phyloP scores from a whole-genome alignment of 169 alveolate genomes.

The Hammondia hammondi region DNA sequence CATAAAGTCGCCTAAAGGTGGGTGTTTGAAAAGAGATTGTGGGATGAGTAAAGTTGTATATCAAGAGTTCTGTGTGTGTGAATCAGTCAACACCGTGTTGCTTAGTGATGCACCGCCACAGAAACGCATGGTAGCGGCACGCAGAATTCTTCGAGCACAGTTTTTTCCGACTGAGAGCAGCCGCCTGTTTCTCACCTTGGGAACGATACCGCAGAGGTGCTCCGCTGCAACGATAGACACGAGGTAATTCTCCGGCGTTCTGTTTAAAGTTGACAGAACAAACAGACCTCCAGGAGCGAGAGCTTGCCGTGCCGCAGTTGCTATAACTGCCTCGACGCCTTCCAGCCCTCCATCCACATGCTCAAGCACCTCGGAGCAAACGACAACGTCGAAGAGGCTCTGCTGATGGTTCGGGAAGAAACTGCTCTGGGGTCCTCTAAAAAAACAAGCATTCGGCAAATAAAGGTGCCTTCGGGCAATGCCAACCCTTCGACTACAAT shows the following conservation, averaged over 20 bases:
- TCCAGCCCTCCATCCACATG: constrained; percentile 25
- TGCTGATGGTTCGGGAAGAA: not conserved
- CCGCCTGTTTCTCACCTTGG: constrained; percentile 35
- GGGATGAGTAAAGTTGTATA: no score
- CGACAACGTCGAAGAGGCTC: constrained; percentile 42
- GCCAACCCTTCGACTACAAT: no score
- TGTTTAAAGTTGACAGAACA: constrained; percentile 43
- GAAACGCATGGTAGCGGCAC: no score
- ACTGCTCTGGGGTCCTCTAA: not conserved
- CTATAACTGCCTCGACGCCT: constrained; percentile 15
- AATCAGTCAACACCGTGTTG: no score
- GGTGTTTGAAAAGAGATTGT: no score
- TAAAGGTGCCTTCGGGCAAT: no score
- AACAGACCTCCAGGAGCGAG: constrained; percentile 53
- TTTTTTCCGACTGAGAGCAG: no score
- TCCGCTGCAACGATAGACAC: constrained; percentile 42
- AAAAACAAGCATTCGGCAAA: no score
- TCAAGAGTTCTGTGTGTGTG: no score
- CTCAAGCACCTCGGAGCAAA: constrained; percentile 42
- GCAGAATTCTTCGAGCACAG: no score
- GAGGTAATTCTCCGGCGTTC: constrained; percentile 52
- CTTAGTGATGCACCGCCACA: no score
- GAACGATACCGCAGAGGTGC: constrained; percentile 12
- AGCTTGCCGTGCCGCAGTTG: constrained; percentile 36
- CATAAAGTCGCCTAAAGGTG: no score